Conservation (phyloP, 768 basidiomycete species). For the Hericium erinaceus region DNA sequence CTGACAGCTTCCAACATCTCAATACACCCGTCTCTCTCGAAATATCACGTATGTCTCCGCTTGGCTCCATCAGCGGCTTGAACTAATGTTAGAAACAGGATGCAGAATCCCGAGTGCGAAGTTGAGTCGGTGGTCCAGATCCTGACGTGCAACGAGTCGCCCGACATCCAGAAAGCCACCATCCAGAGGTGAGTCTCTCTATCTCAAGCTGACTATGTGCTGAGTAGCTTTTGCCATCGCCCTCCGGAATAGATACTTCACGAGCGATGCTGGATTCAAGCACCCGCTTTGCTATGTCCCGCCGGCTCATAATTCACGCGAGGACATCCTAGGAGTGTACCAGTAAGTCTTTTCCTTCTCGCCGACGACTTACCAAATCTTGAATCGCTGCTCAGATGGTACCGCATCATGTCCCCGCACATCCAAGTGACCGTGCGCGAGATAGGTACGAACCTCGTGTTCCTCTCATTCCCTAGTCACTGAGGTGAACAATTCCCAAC, state of each 20-base stretch:
- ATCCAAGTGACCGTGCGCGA: conserved; percentile 31
- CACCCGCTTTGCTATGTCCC: conserved; percentile 49
- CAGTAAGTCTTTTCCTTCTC: conserved; percentile 29
- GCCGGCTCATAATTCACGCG: conserved; percentile 41
- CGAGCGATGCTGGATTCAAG: conserved; percentile 43
- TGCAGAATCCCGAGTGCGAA: conserved; percentile 1
- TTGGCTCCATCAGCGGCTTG: too few relatives aligned
- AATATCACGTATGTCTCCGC: too few relatives aligned
- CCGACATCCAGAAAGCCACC: conserved; percentile 3
- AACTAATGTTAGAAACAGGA: background rate
- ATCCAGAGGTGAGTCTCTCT: background rate
- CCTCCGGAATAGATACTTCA: conserved; percentile 33
- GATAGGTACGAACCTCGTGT: conserved; percentile 30
- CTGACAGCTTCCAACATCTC: too few relatives aligned
- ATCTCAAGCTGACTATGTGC: background rate
- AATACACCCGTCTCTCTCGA: too few relatives aligned
- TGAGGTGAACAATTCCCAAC: background rate
- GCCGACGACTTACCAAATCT: background rate
- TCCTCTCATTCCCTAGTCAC: background rate
- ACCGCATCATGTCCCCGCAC: conserved; percentile 50
- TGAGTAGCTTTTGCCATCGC: too few relatives aligned
- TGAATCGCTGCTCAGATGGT: conserved; percentile 35
- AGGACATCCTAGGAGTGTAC: conserved; percentile 46
- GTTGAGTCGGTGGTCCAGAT: conserved; percentile 1
- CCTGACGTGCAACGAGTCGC: background rate